These are phyloP conservation scores for Rhodotorula sp. DNA, from an alignment of 1,284 basidiomycete species.

Conservation along the genomic window DNA sequence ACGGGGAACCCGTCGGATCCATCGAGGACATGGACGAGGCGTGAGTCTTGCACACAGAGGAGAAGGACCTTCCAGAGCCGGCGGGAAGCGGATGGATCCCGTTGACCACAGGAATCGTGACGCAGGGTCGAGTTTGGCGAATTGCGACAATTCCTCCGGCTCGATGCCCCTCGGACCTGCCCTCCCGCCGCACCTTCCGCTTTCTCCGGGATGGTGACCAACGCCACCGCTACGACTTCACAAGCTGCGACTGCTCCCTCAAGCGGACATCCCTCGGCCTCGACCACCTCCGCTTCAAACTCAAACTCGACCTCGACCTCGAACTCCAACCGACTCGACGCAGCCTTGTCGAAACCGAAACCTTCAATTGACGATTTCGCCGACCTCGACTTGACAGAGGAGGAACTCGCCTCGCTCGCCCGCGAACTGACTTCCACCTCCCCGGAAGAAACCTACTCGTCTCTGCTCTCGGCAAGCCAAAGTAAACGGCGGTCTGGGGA, in stretches of 20 bases:
- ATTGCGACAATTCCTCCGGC: conserved; percentile 29
- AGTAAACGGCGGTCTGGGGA: background rate
- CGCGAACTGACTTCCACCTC: conserved; percentile 10
- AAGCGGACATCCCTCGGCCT: background rate
- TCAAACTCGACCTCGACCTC: background rate
- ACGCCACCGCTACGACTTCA: background rate
- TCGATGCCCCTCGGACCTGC: conserved; percentile 7
- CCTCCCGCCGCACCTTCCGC: background rate
- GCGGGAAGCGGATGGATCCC: no score
- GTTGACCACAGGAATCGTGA: no score
- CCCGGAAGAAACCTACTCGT: conserved; percentile 19
- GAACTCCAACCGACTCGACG: background rate
- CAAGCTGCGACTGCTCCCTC: background rate
- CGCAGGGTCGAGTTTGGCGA: conserved; percentile 40
- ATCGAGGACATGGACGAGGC: conserved; percentile 39
- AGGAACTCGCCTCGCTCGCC: conserved; percentile 33
- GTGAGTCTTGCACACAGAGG: conserved; percentile 8
- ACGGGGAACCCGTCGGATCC: conserved; percentile 33
- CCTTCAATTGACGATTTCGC: conserved; percentile 37
- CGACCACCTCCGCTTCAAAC: background rate
- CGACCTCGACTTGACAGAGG: conserved; percentile 24
- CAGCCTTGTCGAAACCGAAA: background rate
- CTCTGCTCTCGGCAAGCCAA: conserved; percentile 8
- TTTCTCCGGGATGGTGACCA: background rate
- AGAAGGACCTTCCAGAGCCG: no score